Evolutionary conservation across 202 grass and related monocot species (phyloP).

Genomic region (Musa balbisiana): DNA sequence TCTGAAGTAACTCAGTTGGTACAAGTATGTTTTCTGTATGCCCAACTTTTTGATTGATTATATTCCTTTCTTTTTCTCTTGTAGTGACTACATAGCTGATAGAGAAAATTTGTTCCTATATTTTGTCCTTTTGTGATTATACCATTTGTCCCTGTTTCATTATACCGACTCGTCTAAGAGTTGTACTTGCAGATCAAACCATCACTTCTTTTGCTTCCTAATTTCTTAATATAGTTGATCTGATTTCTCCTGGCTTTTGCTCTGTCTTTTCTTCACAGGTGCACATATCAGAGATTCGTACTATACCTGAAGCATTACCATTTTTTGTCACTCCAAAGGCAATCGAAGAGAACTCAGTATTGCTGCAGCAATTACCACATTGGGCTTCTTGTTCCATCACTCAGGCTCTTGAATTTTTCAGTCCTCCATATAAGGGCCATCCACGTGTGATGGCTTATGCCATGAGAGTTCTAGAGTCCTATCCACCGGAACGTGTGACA

Average conservation of each 20-base stretch:
- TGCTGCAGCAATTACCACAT: slow-evolving; percentile 92
- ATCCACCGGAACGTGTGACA: slow-evolving; percentile 85
- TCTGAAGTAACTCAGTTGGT: slow-evolving; percentile 89
- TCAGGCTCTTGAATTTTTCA: slow-evolving; percentile 93
- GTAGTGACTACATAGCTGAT: not conserved
- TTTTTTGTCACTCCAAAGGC: slow-evolving; percentile 99
- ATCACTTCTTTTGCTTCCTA: slow-evolving; percentile 2
- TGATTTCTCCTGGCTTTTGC: slow-evolving; percentile 21
- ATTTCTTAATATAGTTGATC: slow-evolving; percentile 3
- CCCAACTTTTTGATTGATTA: not conserved
- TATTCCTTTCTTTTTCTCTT: not conserved
- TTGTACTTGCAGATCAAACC: too few relatives aligned
- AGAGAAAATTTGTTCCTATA: not conserved
- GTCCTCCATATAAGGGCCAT: slow-evolving; percentile 93
- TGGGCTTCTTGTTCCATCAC: slow-evolving; percentile 97
- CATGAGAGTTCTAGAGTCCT: slow-evolving; percentile 93
- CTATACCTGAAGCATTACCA: slow-evolving; percentile 88
- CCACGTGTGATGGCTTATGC: slow-evolving; percentile 97
- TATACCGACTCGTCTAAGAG: too few relatives aligned
- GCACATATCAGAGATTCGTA: slow-evolving; percentile 76
- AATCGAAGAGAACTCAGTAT: slow-evolving; percentile 85
- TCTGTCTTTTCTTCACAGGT: slow-evolving; percentile 36
- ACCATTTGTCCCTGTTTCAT: not conserved
- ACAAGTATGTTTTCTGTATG: slow-evolving; percentile 50
- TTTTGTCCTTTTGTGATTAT: not conserved